Percentiles rank a stretch among this genome's conserved stretches.
These are phyloP conservation scores for Spencermartinsiella ligniputridi DNA, from an alignment of 1,139 yeast species.

Conservation along the genomic window DNA sequence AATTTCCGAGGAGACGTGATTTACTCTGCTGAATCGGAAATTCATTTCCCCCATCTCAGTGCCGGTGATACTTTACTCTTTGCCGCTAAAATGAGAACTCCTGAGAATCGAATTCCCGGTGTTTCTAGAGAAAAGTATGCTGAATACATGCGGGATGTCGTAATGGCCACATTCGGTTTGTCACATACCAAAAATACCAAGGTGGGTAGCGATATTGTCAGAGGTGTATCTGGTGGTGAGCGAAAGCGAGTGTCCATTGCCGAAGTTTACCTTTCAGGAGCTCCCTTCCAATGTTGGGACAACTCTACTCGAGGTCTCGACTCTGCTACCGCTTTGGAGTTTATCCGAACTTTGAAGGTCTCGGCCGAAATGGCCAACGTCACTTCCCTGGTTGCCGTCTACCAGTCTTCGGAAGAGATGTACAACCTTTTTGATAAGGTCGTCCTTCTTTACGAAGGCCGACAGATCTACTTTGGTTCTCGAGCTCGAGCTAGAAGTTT, in stretches of 20 bases:
- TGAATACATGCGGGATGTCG: slow-evolving; percentile 56
- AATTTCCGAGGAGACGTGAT: slow-evolving; percentile 66
- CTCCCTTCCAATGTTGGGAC: slow-evolving; percentile 68
- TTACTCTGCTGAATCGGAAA: slow-evolving; percentile 67
- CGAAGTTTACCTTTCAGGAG: slow-evolving; percentile 58
- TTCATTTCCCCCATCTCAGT: slow-evolving; percentile 67
- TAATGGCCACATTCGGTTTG: slow-evolving; percentile 70
- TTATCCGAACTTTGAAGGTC: slow-evolving; percentile 61
- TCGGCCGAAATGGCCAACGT: slow-evolving; percentile 55
- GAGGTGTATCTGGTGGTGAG: slow-evolving; percentile 87
- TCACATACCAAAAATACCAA: slow-evolving; percentile 63
- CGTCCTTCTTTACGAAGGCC: slow-evolving; percentile 67
- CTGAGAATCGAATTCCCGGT: slow-evolving; percentile 58
- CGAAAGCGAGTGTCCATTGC: slow-evolving; percentile 79
- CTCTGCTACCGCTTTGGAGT: slow-evolving; percentile 74
- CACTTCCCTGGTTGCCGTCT: slow-evolving; percentile 70
- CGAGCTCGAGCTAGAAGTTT: slow-evolving; percentile 53
- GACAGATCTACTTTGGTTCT: slow-evolving; percentile 71
- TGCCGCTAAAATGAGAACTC: slow-evolving; percentile 63
- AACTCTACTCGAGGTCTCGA: slow-evolving; percentile 74
- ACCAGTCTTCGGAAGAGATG: slow-evolving; percentile 78
- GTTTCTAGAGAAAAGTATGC: slow-evolving; percentile 57
- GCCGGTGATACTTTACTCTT: slow-evolving; percentile 67
- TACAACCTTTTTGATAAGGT: slow-evolving; percentile 74
- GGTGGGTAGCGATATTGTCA: slow-evolving; percentile 65